Evolutionary conservation across 2,329 filamentous ascomycete species (phyloP).

Genomic region (Colletotrichum incanum): DNA sequence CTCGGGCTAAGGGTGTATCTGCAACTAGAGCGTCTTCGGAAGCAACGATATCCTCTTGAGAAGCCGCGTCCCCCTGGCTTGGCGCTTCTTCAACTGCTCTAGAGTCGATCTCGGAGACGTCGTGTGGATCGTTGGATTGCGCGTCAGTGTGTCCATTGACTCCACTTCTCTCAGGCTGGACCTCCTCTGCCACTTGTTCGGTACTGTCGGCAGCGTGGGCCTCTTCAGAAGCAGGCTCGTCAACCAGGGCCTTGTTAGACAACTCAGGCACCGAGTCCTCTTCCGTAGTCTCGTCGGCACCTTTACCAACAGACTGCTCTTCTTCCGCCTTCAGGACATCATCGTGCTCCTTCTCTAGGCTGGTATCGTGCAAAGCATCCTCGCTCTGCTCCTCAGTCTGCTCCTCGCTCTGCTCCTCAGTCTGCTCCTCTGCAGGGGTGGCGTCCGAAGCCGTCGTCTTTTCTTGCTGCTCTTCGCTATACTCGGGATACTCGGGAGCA

Average conservation of each 20-base stretch:
- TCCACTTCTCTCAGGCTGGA: not conserved
- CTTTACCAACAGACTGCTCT: not conserved
- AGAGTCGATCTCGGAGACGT: not conserved
- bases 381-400: not conserved
- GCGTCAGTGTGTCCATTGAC: not conserved
- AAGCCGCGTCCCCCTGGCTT: not conserved
- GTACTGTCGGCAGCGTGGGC: not conserved
- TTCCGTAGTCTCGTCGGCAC: not conserved
- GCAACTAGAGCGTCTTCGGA: not conserved
- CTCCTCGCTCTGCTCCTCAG: no score
- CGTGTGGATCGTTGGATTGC: not conserved
- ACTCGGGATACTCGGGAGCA: not conserved
- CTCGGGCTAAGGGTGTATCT: not conserved
- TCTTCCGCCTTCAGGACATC: slow-evolving; percentile 12
- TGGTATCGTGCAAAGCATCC: not conserved
- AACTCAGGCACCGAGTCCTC: slow-evolving; percentile 18
- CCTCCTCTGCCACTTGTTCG: not conserved
- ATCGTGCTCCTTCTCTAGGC: slow-evolving; percentile 39
- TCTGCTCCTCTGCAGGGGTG: slow-evolving; percentile 27
- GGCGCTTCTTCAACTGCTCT: not conserved
- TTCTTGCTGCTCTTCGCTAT: not conserved
- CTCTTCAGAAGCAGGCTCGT: not conserved
- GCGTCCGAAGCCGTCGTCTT: slow-evolving; percentile 6
- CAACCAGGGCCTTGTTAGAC: slow-evolving; percentile 15
- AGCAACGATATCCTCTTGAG: not conserved